Evolutionary conservation across 2,329 filamentous ascomycete genomes (phyloP).

Genomic region (Ophiocordyceps camponoti-floridani): DNA sequence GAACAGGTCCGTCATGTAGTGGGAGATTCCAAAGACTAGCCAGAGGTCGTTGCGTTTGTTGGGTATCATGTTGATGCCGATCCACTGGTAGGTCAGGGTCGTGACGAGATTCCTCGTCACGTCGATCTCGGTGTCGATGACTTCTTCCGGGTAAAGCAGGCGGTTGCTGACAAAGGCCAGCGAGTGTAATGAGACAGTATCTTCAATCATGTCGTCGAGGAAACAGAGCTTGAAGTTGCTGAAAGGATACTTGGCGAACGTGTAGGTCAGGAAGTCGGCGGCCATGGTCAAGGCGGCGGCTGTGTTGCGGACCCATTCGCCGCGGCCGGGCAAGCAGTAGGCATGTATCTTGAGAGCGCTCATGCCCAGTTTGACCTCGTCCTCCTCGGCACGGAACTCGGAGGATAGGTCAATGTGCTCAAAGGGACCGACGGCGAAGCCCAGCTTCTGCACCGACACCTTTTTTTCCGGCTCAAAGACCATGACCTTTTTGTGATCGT

Average conservation of each 20-base stretch:
- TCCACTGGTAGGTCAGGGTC: slow-evolving; percentile 80
- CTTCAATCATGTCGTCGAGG: slow-evolving; percentile 68
- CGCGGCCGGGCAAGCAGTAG: slow-evolving; percentile 74
- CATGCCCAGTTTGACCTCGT: slow-evolving; percentile 76
- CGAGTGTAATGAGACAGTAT: slow-evolving; percentile 62
- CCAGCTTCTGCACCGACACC: slow-evolving; percentile 73
- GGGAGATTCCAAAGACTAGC: slow-evolving; percentile 77
- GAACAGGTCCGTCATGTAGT: slow-evolving; percentile 90
- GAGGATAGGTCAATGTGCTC: slow-evolving; percentile 76
- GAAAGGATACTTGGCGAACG: slow-evolving; percentile 82
- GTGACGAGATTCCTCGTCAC: slow-evolving; percentile 68
- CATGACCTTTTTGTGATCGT: slow-evolving; percentile 72
- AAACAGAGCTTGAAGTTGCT: slow-evolving; percentile 87
- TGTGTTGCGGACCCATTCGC: slow-evolving; percentile 70
- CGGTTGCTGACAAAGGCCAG: slow-evolving; percentile 77
- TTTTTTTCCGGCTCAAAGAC: slow-evolving; percentile 63
- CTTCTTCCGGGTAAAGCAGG: slow-evolving; percentile 65
- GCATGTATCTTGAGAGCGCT: slow-evolving; percentile 80
- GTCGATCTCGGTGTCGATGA: slow-evolving; percentile 72
- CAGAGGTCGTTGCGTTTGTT: slow-evolving; percentile 68
- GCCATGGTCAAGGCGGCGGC: slow-evolving; percentile 71
- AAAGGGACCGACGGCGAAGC: slow-evolving; percentile 87
- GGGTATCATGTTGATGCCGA: slow-evolving; percentile 80
- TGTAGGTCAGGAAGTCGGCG: slow-evolving; percentile 79
- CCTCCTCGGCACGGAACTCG: slow-evolving; percentile 75